Base-by-base conservation (phyloP, 495 filamentous ascomycete species). In the Aspergillus sclerotiicarbonarius region DNA sequence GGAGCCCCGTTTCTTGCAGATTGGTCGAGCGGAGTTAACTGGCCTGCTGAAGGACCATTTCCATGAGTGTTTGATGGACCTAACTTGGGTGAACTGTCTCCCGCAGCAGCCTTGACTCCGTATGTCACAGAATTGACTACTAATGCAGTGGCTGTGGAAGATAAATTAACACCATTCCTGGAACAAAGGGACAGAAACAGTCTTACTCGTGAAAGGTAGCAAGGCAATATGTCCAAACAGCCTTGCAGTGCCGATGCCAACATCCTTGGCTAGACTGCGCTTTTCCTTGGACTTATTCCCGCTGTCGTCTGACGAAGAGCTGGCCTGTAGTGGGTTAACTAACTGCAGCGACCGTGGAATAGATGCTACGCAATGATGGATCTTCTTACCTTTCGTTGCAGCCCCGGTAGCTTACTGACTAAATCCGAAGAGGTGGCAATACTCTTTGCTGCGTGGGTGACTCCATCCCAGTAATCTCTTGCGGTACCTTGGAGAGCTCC, bases 181-280 rank as follows among this genome's bases (percentile, higher is more conserved):
- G n/a, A n/a, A n/a, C n/a, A n/a, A n/a, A n/a, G n/a, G n/a, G n/a
- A n/a, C n/a, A n/a, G n/a, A n/a, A n/a, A n/a, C n/a, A n/a, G n/a
- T n/a, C n/a, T 56, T 20, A 60, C 58, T 60, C n/a, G 54, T 60
- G 43, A 60, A 61, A 1, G 58, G 58, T 15, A 61, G 37, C 0
- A 56, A 29, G 6, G 58, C 58, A 32, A 61, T 25, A 8, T 60
- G 49, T 13, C 58, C 58, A 31, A 29, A 45, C 15, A 44, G 18
- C 2, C 41, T 54, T 15, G 58, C 58, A 2, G 58, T 56, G 0
- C 35, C 37, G 45, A 60, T 56, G 13, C 58, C 58, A 25, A 55
- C 44, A 10, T 29, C 45, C 35, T 20, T 60, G 1, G 52, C 58
- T 6, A 53, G 3, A 29, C 25, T 49, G 6, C 46, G 16, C 25